A percentile compares a stretch with the other conserved stretches of the same genome.
phyloP scores from a whole-genome alignment of 2,329 filamentous ascomycete species.

The Coniochaeta pulveracea region DNA sequence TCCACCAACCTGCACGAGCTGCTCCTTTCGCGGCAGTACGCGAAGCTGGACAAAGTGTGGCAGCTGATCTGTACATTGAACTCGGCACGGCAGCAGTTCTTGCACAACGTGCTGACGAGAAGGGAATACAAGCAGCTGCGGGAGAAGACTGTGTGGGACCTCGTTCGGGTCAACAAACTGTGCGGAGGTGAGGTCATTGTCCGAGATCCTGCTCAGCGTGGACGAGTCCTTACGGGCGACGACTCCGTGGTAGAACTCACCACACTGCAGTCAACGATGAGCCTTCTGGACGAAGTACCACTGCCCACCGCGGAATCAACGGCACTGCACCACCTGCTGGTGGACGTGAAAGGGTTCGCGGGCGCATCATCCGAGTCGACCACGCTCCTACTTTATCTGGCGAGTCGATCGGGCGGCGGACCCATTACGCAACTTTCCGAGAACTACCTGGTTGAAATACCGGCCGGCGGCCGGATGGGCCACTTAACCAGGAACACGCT shows the following conservation, averaged over 20 bases:
- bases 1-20: conserved; percentile 92
- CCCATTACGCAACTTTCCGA: conserved; percentile 64
- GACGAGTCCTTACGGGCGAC: conserved; percentile 78
- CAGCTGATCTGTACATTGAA: conserved; percentile 75
- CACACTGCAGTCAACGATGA: conserved; percentile 90
- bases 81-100: conserved; percentile 73
- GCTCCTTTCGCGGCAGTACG: conserved; percentile 72
- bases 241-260: conserved; percentile 90
- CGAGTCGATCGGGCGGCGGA: conserved; percentile 55
- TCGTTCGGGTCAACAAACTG: conserved; percentile 89
- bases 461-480: conserved; percentile 59
- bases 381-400: conserved; percentile 67
- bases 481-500: conserved; percentile 53
- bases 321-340: conserved; percentile 67
- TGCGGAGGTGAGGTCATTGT: conserved; percentile 92
- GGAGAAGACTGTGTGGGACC: conserved; percentile 88
- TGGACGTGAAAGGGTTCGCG: conserved; percentile 75
- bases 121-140: conserved; percentile 73
- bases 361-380: conserved; percentile 67
- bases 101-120: conserved; percentile 85
- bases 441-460: conserved; percentile 68
- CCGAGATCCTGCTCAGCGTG: conserved; percentile 71
- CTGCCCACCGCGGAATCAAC: conserved; percentile 54
- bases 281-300: conserved; percentile 76
- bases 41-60: conserved; percentile 69